Evolutionary conservation across 1,284 basidiomycete species (phyloP), one percentile per base, ranked within the genome.

Genomic region (Fistulinella staudtii): DNA sequence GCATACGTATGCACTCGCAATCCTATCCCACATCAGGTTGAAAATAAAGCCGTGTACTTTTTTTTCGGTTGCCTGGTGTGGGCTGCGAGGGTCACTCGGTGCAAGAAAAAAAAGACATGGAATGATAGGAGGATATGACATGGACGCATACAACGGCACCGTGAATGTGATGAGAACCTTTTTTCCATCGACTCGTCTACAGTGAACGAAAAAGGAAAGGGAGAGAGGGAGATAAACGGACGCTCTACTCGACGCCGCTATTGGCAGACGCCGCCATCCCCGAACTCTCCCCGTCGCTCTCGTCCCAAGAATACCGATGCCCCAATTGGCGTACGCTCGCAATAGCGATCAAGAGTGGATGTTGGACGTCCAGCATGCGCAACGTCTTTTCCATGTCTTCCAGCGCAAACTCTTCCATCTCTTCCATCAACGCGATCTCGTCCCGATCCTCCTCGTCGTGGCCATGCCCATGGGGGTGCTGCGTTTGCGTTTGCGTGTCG

Each of bases 311-410:
- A 37, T 80, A 22, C 3, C 36, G 52, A 23, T 17, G 63, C 8
- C 82, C 82, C 36, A 89, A 63, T 41, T 85, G 83, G 53, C 77
- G 74, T 34, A 89, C 82, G 57, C 84, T 80, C 42, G 77, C 72
- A 3, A 89, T 70, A 0, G 84, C 85, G 36, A 89, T 72, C 40
- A 88, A 57, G 48, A 89, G 54, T 28, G 75, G 71, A 61, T 87
- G 82, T 35, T 71, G 72, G 14, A 63, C 50, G 52, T 86, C 80
- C 44, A 88, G 67, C 50, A 70, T 53, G 39, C 58, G 52, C 38
- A 88, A 55, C 60, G 81, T 68, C 69, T 76, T 80, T 27, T 66
- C 72, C 77, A 89, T 85, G 58, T 89, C 86, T 63, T 89, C 85
- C 29, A 89, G 60, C 59, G 75, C 75, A 56, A 88, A 68, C 52